phyloP scores from a whole-genome alignment of 2,329 filamentous ascomycete genomes.

The Magnaporthiopsis poae region DNA sequence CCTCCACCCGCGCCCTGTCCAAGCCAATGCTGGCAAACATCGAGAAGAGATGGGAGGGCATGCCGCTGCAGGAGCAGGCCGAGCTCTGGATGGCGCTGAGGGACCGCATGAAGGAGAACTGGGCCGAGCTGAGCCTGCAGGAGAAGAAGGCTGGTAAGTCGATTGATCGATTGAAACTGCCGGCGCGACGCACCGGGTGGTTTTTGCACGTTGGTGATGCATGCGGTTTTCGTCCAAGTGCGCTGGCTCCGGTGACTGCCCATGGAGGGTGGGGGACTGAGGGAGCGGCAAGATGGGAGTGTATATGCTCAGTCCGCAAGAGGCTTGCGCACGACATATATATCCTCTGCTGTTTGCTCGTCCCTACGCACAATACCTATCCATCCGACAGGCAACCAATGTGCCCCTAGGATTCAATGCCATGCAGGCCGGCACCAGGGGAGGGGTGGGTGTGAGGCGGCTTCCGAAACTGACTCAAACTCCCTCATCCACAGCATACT shows the following conservation, averaged over 20 bases:
- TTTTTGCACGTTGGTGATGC: neutral
- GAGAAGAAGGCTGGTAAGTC: slow-evolving; percentile 98
- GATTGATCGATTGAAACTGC: neutral
- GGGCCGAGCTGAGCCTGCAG: slow-evolving; percentile 85
- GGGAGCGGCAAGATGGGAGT: neutral
- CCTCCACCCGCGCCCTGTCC: slow-evolving; percentile 83
- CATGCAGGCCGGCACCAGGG: neutral
- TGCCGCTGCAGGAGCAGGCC: slow-evolving; percentile 97
- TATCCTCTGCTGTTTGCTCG: neutral
- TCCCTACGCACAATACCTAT: neutral
- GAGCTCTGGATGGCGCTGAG: slow-evolving; percentile 97
- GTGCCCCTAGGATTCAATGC: neutral
- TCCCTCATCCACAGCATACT: slow-evolving; percentile 66
- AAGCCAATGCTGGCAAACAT: slow-evolving; percentile 97
- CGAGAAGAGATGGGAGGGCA: slow-evolving; percentile 97
- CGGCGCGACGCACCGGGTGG: neutral
- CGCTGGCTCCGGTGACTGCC: neutral
- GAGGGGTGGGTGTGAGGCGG: neutral
- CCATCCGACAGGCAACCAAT: neutral
- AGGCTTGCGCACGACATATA: neutral
- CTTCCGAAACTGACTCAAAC: slow-evolving; percentile 26
- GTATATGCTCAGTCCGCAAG: too few species aligned
- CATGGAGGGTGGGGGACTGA: neutral
- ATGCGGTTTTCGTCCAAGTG: neutral
- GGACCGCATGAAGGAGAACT: slow-evolving; percentile 97